Evolutionary conservation across 192 early-diverging fungal species (phyloP).

Genomic region (Coemansia sp.): DNA sequence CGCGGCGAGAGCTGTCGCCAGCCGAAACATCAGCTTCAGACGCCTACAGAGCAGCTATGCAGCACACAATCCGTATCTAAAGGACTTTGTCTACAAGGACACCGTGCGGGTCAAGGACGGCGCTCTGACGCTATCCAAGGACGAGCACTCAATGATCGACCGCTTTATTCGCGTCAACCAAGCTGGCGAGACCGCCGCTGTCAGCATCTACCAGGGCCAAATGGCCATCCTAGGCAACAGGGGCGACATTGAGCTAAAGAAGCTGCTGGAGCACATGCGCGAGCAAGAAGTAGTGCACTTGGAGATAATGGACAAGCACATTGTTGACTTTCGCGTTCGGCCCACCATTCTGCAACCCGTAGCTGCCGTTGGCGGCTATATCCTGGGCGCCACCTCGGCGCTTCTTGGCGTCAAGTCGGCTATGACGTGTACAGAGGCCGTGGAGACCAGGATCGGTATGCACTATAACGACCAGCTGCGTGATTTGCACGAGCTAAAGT

Average conservation of each 20-base stretch:
- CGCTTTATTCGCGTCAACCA: slow-evolving; percentile 94
- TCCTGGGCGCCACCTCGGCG: slow-evolving; percentile 82
- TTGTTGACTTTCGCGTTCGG: slow-evolving; percentile 75
- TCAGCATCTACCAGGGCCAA: slow-evolving; percentile 96
- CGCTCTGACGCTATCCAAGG: slow-evolving; percentile 39
- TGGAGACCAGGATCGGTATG: slow-evolving; percentile 92
- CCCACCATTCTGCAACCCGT: slow-evolving; percentile 83
- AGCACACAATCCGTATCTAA: slow-evolving; percentile 47
- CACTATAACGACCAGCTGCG: slow-evolving; percentile 97
- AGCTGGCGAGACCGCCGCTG: slow-evolving; percentile 93
- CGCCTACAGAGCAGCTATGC: slow-evolving; percentile 21
- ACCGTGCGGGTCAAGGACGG: slow-evolving; percentile 25
- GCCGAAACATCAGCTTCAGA: not conserved
- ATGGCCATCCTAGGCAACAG: slow-evolving; percentile 65
- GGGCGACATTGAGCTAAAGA: slow-evolving; percentile 62
- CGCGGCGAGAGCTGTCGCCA: not conserved
- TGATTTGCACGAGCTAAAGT: slow-evolving; percentile 71
- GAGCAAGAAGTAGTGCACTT: slow-evolving; percentile 91
- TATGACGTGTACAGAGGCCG: slow-evolving; percentile 99
- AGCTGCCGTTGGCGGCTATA: slow-evolving; percentile 83
- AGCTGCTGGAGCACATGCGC: slow-evolving; percentile 89
- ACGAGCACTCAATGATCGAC: slow-evolving; percentile 61
- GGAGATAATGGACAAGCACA: slow-evolving; percentile 70
- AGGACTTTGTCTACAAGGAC: slow-evolving; percentile 32
- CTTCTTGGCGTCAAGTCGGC: slow-evolving; percentile 90